phyloP scores from a whole-genome alignment of 2,329 filamentous ascomycete genomes.

The Fusarium lateritium region DNA sequence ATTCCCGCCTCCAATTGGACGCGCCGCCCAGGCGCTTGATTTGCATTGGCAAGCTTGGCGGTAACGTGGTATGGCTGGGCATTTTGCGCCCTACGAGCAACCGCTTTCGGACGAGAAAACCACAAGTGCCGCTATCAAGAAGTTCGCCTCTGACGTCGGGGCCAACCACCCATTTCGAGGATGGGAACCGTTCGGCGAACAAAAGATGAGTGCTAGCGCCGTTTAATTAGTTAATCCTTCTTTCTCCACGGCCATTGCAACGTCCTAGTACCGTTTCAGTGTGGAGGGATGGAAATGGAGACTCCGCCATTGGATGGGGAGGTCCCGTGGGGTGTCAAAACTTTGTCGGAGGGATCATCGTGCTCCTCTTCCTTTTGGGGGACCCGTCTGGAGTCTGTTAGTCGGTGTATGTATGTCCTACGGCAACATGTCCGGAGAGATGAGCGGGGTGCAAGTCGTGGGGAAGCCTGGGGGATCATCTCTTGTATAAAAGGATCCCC shows the following conservation, averaged over 20 bases:
- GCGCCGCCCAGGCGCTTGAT: conserved; percentile 33
- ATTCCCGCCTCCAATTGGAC: conserved; percentile 46
- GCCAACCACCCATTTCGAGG: not conserved
- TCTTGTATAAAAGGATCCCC: conserved; percentile 22
- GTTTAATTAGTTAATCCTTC: conserved; percentile 5
- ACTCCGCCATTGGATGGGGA: conserved; percentile 32
- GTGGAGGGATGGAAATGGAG: conserved; percentile 30
- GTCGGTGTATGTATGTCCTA: conserved; percentile 12
- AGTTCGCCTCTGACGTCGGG: not conserved
- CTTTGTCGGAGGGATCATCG: conserved; percentile 2
- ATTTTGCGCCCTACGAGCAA: not conserved
- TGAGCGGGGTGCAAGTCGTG: conserved; percentile 20
- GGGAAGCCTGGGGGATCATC: conserved; percentile 9
- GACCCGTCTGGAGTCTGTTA: not conserved
- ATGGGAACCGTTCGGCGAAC: conserved; percentile 11
- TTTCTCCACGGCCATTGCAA: conserved; percentile 28
- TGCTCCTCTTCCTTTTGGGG: too few relatives aligned
- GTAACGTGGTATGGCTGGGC: conserved; percentile 42
- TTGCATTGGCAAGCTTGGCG: conserved; percentile 39
- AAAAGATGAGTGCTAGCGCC: conserved; percentile 17
- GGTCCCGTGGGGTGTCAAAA: conserved; percentile 2
- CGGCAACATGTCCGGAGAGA: conserved; percentile 25
- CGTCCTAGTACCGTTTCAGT: conserved; percentile 10
- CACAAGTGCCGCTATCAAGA: not conserved
- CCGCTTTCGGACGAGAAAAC: not conserved